These are phyloP conservation scores for Aureobasidium namibiae DNA, from an alignment of 2,329 filamentous ascomycete genomes.

Conservation along the genomic window DNA sequence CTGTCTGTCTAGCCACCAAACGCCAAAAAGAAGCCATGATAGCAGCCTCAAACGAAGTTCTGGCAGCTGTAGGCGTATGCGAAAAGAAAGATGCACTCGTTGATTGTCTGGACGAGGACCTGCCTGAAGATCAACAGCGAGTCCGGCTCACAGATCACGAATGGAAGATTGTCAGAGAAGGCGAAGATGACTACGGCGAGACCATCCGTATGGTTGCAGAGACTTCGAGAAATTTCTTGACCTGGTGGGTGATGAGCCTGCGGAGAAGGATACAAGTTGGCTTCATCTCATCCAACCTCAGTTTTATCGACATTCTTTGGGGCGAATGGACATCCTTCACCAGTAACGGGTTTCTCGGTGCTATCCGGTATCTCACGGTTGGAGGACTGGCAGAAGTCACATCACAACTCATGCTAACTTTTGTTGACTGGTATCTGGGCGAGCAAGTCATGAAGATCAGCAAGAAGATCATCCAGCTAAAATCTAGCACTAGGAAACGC, in stretches of 20 bases:
- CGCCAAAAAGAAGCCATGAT: conserved; percentile 33
- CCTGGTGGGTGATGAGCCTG: conserved; percentile 14
- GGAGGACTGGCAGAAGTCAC: conserved; percentile 3
- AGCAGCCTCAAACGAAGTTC: conserved; percentile 40
- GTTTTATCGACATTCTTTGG: background rate
- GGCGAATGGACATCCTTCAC: background rate
- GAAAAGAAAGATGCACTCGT: conserved; percentile 27
- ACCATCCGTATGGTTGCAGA: conserved; percentile 10
- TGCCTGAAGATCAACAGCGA: background rate
- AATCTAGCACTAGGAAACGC: background rate
- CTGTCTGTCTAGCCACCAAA: conserved; percentile 33
- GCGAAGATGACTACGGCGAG: conserved; percentile 15
- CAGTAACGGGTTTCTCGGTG: background rate
- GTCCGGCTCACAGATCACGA: background rate
- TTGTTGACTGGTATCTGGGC: background rate
- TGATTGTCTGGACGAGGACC: background rate
- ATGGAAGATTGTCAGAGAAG: conserved; percentile 8
- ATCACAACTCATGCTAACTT: background rate
- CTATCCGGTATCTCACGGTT: background rate
- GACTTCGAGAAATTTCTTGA: background rate
- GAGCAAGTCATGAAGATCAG: background rate
- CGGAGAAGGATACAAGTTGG: conserved; percentile 14
- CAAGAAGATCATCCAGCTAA: background rate
- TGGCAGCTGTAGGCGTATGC: conserved; percentile 40
- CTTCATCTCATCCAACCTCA: background rate